Evolutionary conservation across 257 asterid genomes (phyloP), one percentile per base, ranked within the genome.

Genomic region (Parsonsia alboflavescens): DNA sequence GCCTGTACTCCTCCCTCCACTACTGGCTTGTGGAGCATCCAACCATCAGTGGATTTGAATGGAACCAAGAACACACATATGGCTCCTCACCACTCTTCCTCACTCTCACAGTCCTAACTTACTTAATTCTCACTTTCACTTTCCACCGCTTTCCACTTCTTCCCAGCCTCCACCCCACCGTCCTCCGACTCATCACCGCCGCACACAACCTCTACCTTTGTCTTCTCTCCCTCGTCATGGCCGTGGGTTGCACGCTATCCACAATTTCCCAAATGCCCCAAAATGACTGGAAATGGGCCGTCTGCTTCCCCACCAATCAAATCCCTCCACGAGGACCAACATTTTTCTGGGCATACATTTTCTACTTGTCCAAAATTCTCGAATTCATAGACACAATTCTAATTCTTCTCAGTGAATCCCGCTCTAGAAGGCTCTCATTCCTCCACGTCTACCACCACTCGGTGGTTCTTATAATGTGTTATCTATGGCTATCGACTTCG

Each of bases 391-490:
- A 93, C 80, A 93, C 98, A 11, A 81, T 87, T 8, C 68, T 93
- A 28, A 89, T 93, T 64, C 77, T 91, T 46, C 68, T 84, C 45
- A 76, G 90, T 45, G 89, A 82, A n/a, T 82, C 96, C 24, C 75
- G 87, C 10, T 15, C 81, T 0, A 81, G 91, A 19, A 76, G 98
- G 79, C 88, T 93, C 11, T 80, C 96, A 54, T 91, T 93, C 89
- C 92, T 93, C 83, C 98, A 93, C 83, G 97, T 93, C 80, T 93
- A 91, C 88, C 98, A 93, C 75, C 98, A 93, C 80, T 90, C 96
- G 1, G 88, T 76, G 76, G 98, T 91, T 84, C 87, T 93, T 39
- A 86, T 87, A 39, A 89, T 93, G 98, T 91, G 96, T 72, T 87
- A 88, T 72, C 73, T 87, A 10, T 93, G 98, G 98, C 80, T 93